phyloP scores from a whole-genome alignment of 371 early-diverging fungal species.

The Mucor ambiguus region DNA sequence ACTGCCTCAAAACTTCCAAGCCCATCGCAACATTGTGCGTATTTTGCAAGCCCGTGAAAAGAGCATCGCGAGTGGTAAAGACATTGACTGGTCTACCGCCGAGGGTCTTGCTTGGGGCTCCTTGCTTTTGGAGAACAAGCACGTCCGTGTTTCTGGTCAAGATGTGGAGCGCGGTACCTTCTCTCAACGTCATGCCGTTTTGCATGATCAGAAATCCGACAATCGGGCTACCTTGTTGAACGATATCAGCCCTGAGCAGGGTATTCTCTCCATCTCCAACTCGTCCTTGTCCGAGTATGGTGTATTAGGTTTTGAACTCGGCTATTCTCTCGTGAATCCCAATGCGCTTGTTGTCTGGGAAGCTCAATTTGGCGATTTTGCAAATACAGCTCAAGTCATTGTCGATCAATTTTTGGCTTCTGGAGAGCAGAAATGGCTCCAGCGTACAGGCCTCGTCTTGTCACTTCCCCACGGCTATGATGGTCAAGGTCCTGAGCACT shows the following conservation, averaged over 20 bases:
- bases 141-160: slow-evolving; percentile 56
- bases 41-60: slow-evolving; percentile 86
- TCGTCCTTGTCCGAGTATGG: slow-evolving; percentile 95
- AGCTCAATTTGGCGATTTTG: slow-evolving; percentile 99
- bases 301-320: slow-evolving; percentile 94
- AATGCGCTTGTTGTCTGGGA: slow-evolving; percentile 95
- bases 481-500: slow-evolving; percentile 98
- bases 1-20: slow-evolving; percentile 81
- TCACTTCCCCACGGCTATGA: slow-evolving; percentile 97
- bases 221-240: slow-evolving; percentile 74
- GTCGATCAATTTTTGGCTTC: slow-evolving; percentile 95
- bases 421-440: slow-evolving; percentile 98
- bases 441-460: slow-evolving; percentile 90
- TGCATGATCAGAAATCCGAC: slow-evolving; percentile 89
- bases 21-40: slow-evolving; percentile 84
- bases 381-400: slow-evolving; percentile 95
- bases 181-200: slow-evolving; percentile 96
- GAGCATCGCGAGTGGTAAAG: slow-evolving; percentile 70
- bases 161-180: slow-evolving; percentile 99
- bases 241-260: slow-evolving; percentile 82
- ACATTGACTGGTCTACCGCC: slow-evolving; percentile 96
- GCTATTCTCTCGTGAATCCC: slow-evolving; percentile 93
- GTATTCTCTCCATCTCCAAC: slow-evolving; percentile 89
- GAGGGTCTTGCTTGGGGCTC: slow-evolving; percentile 94
- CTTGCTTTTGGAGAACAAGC: slow-evolving; percentile 64